Percentiles rank a stretch among this genome's conserved stretches.
Conservation (phyloP, 31 red algal species). For the Asparagopsis taxiformis region DNA sequence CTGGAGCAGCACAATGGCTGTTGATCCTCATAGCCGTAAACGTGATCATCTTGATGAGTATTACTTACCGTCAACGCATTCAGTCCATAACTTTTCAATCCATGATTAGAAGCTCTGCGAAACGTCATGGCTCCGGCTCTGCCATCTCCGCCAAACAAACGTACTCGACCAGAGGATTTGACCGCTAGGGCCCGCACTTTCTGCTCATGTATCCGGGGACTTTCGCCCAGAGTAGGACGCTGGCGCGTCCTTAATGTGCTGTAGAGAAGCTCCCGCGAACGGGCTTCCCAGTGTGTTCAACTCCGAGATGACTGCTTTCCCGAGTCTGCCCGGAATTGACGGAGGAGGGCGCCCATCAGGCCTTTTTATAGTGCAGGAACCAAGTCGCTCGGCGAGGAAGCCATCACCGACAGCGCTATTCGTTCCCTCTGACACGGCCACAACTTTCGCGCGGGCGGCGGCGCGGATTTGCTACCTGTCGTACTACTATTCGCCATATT, state of each 20-base stretch:
- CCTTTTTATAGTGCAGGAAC: constrained; percentile 1
- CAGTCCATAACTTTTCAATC: constrained; percentile 73
- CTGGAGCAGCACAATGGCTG: constrained; percentile 54
- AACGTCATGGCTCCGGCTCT: constrained; percentile 51
- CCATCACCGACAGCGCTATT: too few species aligned
- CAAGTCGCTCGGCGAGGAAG: not conserved
- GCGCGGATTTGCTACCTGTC: too few species aligned
- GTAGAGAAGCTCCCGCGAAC: constrained; percentile 8
- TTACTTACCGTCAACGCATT: constrained; percentile 48
- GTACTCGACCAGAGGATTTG: constrained; percentile 32
- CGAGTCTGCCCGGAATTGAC: constrained; percentile 20
- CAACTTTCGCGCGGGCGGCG: too few species aligned
- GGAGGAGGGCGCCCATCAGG: not conserved
- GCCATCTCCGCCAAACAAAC: constrained; percentile 60
- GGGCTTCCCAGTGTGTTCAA: constrained; percentile 31
- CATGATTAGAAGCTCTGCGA: constrained; percentile 60
- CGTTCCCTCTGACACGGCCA: too few species aligned
- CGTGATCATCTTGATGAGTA: not conserved
- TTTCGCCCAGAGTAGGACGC: constrained; percentile 64
- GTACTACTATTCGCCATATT: too few species aligned
- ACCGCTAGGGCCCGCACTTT: constrained; percentile 54
- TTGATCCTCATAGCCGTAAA: constrained; percentile 11
- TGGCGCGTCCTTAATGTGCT: not conserved
- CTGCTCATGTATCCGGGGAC: constrained; percentile 68
- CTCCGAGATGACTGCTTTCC: constrained; percentile 74